Base-by-base conservation (phyloP, 2,329 filamentous ascomycete genomes). In the Diaporthe humulicola region DNA sequence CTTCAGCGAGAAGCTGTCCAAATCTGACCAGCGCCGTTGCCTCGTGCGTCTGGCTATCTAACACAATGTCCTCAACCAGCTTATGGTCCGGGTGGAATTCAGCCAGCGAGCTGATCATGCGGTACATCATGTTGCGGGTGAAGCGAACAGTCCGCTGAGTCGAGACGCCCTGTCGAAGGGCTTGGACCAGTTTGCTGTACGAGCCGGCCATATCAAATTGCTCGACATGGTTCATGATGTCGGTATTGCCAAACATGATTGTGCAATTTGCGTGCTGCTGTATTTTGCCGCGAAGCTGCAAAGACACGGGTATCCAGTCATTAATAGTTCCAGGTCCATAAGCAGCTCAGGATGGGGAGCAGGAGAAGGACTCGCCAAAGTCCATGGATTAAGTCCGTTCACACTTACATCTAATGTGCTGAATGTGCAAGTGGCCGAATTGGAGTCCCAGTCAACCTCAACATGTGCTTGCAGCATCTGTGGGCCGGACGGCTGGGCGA, bases 121-220 rank as follows among this genome's bases (percentile, higher is more conserved):
- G 95, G 88, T 97, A 97, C 22, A 93, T 92, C 85, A 95, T 90
- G 45, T 92, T 92, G 30, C 93, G 90, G 67, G 93, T 90, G 76
- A 95, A 90, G 83, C 94, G 93, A 81, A 93, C 93, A 38, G 93
- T 93, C 71, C 89, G 88, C 45, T 93, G 93, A 40, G 86, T 87
- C 78, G 89, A 84, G 70, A 93, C 92, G 75, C 91, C 92, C 76
- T 90, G 84, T 77, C 88, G 85, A 1, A 93, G 87, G 40, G 86
- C 83, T 30, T 91, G 85, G 71, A 93, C 87, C 71, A 64, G 91
- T 89, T 36, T 86, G 87, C 78, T 91, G 89, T 80, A 96, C 90
- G 54, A 95, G 2, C 4, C 22, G 10, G 40, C 40, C 70, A 38
- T 61, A 10, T 64, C 58, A 22, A 64, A 22, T 38, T 72, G n/a